These are phyloP conservation scores for Mortierella claussenii DNA, from an alignment of 192 early-diverging fungal species.

Conservation along the genomic window DNA sequence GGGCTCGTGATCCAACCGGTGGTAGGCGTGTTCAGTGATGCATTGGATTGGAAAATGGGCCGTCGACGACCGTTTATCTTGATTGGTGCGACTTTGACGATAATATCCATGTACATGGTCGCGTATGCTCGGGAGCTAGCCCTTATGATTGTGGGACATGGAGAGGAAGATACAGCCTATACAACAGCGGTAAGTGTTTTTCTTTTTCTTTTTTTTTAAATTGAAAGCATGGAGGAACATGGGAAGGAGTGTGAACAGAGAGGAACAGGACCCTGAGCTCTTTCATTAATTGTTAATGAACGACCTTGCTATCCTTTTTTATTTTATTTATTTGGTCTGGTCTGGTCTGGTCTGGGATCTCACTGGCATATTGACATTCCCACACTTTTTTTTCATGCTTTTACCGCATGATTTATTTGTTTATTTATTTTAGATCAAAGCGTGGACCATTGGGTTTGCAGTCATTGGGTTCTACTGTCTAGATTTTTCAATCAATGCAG, in stretches of 20 bases:
- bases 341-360: no score
- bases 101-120: conserved; percentile 75
- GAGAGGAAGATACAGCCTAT: conserved; percentile 1
- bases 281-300: no score
- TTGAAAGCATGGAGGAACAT: no score
- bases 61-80: conserved; percentile 89
- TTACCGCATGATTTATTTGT: background rate
- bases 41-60: conserved; percentile 74
- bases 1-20: conserved; percentile 78
- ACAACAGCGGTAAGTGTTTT: conserved; percentile 4
- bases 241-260: no score
- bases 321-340: no score
- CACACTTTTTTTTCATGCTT: conserved; percentile 1
- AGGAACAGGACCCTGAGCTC: no score
- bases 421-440: conserved; percentile 36
- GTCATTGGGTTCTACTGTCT: conserved; percentile 89
- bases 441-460: conserved; percentile 72
- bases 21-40: conserved; percentile 87
- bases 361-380: no score
- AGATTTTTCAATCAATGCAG: conserved; percentile 94
- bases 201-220: no score
- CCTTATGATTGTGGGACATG: conserved; percentile 10
- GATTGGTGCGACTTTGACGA: conserved; percentile 67
- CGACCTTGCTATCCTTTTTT: no score
- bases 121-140: conserved; percentile 81